Percentiles rank a stretch among this genome's conserved stretches.
Conservation (phyloP, 2,329 filamentous ascomycete genomes). For the Pseudogymnoascus sp. region DNA sequence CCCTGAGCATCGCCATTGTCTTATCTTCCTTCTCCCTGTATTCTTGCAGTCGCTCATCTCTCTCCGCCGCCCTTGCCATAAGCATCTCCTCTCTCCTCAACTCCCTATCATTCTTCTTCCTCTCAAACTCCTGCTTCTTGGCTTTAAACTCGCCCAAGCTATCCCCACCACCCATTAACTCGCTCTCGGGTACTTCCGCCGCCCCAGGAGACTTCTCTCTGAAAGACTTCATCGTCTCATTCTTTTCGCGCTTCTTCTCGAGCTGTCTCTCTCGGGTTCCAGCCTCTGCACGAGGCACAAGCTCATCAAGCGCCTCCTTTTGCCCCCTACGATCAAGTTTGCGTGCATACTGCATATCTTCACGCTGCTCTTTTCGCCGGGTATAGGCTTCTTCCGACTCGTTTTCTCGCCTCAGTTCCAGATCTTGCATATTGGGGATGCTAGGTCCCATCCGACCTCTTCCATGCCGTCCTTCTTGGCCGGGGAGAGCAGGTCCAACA, state of each 20-base stretch:
- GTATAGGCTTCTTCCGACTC: slow-evolving; percentile 41
- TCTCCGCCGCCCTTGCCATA: slow-evolving; percentile 66
- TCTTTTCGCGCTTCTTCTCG: slow-evolving; percentile 72
- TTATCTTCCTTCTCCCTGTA: slow-evolving; percentile 71
- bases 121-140: slow-evolving; percentile 55
- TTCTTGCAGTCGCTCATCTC: slow-evolving; percentile 65
- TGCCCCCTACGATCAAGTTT: slow-evolving; percentile 57
- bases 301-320: slow-evolving; percentile 68
- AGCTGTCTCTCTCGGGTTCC: slow-evolving; percentile 76
- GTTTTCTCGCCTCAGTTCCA: slow-evolving; percentile 51
- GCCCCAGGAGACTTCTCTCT: slow-evolving; percentile 56
- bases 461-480: slow-evolving; percentile 22
- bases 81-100: slow-evolving; percentile 72
- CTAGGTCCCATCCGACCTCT: slow-evolving; percentile 40
- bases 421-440: slow-evolving; percentile 67
- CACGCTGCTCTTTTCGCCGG: slow-evolving; percentile 26
- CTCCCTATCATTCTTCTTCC: slow-evolving; percentile 78
- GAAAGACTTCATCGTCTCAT: slow-evolving; percentile 67
- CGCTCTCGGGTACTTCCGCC: slow-evolving; percentile 60
- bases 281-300: slow-evolving; percentile 73
- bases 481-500: slow-evolving; percentile 41
- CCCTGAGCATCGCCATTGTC: slow-evolving; percentile 74
- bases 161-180: slow-evolving; percentile 67
- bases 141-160: slow-evolving; percentile 61
- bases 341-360: slow-evolving; percentile 53